phyloP scores from a whole-genome alignment of 164 flowering plant species.

The Taxillus chinensis region DNA sequence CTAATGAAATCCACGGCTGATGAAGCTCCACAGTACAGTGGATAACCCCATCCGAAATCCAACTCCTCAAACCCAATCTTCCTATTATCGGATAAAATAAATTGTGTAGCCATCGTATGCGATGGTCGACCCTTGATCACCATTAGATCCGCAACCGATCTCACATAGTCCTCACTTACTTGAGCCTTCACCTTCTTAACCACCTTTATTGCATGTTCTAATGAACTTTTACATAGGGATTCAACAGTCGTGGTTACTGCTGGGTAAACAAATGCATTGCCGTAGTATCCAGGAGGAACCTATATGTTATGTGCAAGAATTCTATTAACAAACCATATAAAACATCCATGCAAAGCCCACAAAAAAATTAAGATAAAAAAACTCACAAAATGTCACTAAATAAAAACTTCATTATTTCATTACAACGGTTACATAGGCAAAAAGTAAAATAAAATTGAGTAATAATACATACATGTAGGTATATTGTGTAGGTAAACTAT shows the following conservation, averaged over 20 bases:
- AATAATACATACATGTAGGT: too few relatives aligned
- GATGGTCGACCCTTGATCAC: neutral
- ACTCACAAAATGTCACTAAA: too few relatives aligned
- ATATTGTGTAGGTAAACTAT: too few relatives aligned
- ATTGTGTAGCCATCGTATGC: neutral
- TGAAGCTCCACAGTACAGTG: neutral
- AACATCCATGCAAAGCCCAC: too few relatives aligned
- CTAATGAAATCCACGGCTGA: neutral
- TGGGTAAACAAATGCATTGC: neutral
- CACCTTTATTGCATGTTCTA: neutral
- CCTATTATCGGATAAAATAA: neutral
- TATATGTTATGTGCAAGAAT: too few relatives aligned
- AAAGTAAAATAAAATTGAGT: too few relatives aligned
- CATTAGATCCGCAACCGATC: neutral
- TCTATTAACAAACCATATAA: too few relatives aligned
- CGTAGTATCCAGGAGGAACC: neutral
- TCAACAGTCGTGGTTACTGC: neutral
- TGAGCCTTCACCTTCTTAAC: constrained; percentile 1
- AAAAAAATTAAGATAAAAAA: too few relatives aligned
- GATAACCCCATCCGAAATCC: neutral
- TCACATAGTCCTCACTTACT: neutral
- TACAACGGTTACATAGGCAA: too few relatives aligned
- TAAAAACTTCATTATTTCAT: too few relatives aligned
- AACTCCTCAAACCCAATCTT: neutral
- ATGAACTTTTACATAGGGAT: neutral